Conservation (phyloP, 805 yeast genomes). For the Kuraishia molischiana region DNA sequence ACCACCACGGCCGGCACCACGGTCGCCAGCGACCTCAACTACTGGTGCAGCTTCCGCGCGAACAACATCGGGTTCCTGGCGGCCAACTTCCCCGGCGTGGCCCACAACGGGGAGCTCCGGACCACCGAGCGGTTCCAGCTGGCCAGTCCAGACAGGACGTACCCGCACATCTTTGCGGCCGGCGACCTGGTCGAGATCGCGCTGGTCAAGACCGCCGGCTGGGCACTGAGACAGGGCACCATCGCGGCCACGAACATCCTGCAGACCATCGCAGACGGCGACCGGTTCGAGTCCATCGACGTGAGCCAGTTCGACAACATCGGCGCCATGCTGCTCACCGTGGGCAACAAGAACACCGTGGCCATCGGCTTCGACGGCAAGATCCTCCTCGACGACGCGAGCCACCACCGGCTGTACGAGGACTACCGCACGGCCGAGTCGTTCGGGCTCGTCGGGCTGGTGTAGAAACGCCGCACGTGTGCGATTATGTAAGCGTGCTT, state of each 20-base stretch:
- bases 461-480: slow-evolving; percentile 73
- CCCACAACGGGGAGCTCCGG: slow-evolving; percentile 41
- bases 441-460: slow-evolving; percentile 92
- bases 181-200: slow-evolving; percentile 9
- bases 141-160: neutral
- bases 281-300: slow-evolving; percentile 1
- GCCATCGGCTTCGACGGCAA: slow-evolving; percentile 5
- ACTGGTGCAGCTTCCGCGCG: slow-evolving; percentile 33
- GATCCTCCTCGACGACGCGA: slow-evolving; percentile 5
- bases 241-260: slow-evolving; percentile 6
- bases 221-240: slow-evolving; percentile 9
- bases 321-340: slow-evolving; percentile 7
- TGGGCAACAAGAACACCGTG: slow-evolving; percentile 7
- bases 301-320: neutral
- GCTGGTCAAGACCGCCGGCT: slow-evolving; percentile 9
- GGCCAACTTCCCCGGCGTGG: slow-evolving; percentile 54
- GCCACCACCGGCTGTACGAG: slow-evolving; percentile 7
- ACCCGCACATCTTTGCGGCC: slow-evolving; percentile 8
- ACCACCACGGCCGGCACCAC: slow-evolving; percentile 5
- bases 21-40: slow-evolving; percentile 5
- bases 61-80: slow-evolving; percentile 54
- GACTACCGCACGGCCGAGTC: slow-evolving; percentile 62
- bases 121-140: slow-evolving; percentile 7
- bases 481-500: too few relatives aligned
- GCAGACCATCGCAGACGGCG: slow-evolving; percentile 2